A percentile compares a stretch with the other conserved stretches of the same genome.
phyloP scores from a whole-genome alignment of 2,329 filamentous ascomycete genomes.

The Aspergillus pseudoglaucus region DNA sequence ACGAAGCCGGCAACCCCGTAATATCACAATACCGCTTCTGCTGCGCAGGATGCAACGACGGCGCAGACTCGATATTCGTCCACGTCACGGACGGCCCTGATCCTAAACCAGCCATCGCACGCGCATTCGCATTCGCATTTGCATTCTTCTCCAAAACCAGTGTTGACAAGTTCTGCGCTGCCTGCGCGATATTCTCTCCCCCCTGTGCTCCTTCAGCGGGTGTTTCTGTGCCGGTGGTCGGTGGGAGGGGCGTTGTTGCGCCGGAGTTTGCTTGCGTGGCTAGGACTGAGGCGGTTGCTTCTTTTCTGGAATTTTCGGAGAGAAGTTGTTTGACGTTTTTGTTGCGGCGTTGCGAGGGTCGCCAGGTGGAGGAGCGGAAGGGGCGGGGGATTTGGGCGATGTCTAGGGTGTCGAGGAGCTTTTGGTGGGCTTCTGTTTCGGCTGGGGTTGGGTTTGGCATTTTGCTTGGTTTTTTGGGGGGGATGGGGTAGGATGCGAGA shows the following conservation, averaged over 20 bases:
- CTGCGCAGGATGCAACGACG: constrained; percentile 69
- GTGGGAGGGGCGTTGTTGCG: constrained; percentile 58
- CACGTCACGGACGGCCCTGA: constrained; percentile 74
- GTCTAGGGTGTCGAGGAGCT: constrained; percentile 85
- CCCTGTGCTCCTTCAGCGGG: constrained; percentile 39
- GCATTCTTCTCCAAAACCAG: constrained; percentile 79
- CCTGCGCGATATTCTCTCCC: constrained; percentile 70
- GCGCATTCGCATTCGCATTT: constrained; percentile 44
- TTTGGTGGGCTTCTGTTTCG: constrained; percentile 75
- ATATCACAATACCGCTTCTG: constrained; percentile 92
- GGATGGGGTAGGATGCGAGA: constrained; percentile 7
- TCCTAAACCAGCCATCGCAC: constrained; percentile 20
- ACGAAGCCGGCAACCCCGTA: constrained; percentile 84
- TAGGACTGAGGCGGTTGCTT: constrained; percentile 65
- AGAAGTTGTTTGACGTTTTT: constrained; percentile 98
- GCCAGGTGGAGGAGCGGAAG: constrained; percentile 88
- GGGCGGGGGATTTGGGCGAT: constrained; percentile 78
- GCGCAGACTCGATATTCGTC: constrained; percentile 92
- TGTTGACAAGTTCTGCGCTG: constrained; percentile 76
- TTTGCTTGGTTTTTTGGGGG: constrained; percentile 12
- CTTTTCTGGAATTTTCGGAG: constrained; percentile 77
- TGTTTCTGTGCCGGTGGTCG: constrained; percentile 32
- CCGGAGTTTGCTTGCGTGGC: constrained; percentile 80
- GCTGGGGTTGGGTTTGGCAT: constrained; percentile 60
- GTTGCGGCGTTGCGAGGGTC: constrained; percentile 89